These are phyloP conservation scores for Boletus pseudo-olivaceus DNA, from an alignment of 768 basidiomycete genomes.

Conservation along the genomic window DNA sequence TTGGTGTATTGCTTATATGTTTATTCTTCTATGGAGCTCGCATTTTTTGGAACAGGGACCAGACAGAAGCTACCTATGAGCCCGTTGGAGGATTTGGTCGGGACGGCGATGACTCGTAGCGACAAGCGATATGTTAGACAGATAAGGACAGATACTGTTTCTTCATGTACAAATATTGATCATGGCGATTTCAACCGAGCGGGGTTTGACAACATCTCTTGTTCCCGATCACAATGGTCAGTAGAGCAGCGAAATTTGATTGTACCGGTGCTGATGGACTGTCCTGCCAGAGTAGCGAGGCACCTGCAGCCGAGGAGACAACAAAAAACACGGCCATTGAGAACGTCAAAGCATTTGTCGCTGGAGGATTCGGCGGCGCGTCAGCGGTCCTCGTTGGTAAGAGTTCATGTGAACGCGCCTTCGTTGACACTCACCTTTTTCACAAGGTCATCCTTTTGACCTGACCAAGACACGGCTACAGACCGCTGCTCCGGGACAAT, in stretches of 20 bases:
- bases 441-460: constrained; percentile 92
- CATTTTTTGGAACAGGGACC: constrained; percentile 67
- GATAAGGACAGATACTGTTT: constrained; percentile 3
- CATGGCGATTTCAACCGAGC: constrained; percentile 1
- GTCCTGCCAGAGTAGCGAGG: constrained; percentile 23
- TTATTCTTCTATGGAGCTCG: constrained; percentile 72
- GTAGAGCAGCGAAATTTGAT: constrained; percentile 2
- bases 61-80: constrained; percentile 85
- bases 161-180: constrained; percentile 8
- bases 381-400: constrained; percentile 85
- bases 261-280: constrained; percentile 6
- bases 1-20: constrained; percentile 61
- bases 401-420: constrained; percentile 22
- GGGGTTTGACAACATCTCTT: constrained; percentile 17
- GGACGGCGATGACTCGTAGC: constrained; percentile 42
- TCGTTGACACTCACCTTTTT: constrained; percentile 7
- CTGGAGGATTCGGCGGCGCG: constrained; percentile 91
- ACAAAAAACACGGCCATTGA: constrained; percentile 32
- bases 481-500: constrained; percentile 83
- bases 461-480: constrained; percentile 95
- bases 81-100: constrained; percentile 77
- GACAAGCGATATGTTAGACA: constrained; percentile 16
- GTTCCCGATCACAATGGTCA: constrained; percentile 24
- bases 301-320: constrained; percentile 16
- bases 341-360: constrained; percentile 79